Base-by-base conservation (phyloP, 202 grass and related monocot species). In the Dendrocalamus latiflorus region DNA sequence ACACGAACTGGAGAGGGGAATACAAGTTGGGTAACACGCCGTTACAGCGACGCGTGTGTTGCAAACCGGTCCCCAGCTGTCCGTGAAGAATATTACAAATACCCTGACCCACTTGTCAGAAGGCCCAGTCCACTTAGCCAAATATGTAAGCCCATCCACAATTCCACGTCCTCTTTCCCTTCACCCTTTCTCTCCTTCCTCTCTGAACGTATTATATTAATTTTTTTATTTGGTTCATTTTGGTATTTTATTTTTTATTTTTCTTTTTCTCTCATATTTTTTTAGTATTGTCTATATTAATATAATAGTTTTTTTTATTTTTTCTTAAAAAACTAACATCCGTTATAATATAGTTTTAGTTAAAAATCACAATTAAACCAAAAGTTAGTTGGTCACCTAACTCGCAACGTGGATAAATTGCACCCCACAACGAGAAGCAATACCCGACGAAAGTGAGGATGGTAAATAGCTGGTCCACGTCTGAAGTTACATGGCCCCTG, bases 391-490 rank as follows among this genome's bases (percentile, higher is more conserved):
- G 4, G 33, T 4, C 33, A 33, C 33, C 4, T 33, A 33, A 33
- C 3, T 4, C 4, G 33, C 34, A 36, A 36, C 5, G 88, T 89
- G 78, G 83, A 67, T 34, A 1, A 34, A 54, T 58, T 50, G 39
- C 2, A 33, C 14, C 72, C 72, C 57, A 18, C 8, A 41, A 8
- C n/a, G n/a, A n/a, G 45, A 64, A 77, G 57, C 64, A 43, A 65
- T 12, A 26, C 7, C 5, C 3, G 21, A 42, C 30, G 3, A 15
- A 41, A 13, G 8, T 15, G 66, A 2, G 22, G 16, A 36, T 78
- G 83, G 65, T 73, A 89, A 86, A 59, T 45, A 10, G 30, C 68
- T 82, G 72, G 72, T 49, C 83, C 83, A 86, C 88, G 51, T 11
- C 58, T 10, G 25, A 33, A 33, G 17, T 14, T 61, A 37, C 70